Conservation (phyloP, 2,329 filamentous ascomycete genomes). For the Cercospora beticola region DNA sequence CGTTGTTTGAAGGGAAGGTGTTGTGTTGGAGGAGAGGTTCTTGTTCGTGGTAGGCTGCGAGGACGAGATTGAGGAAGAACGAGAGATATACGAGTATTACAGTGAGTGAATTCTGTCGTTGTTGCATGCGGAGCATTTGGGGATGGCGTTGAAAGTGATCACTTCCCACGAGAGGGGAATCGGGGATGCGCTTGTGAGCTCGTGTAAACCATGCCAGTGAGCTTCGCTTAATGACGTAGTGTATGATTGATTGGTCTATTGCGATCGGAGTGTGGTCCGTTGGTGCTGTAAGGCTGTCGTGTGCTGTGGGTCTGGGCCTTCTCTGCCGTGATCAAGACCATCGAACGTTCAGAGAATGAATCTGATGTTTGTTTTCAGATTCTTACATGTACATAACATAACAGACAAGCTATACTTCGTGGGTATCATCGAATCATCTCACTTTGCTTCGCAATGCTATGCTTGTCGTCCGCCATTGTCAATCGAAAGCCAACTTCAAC, state of each 20-base stretch:
- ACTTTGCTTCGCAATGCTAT: background rate
- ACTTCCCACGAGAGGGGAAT: background rate
- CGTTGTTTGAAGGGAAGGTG: conserved; percentile 12
- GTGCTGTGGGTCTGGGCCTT: background rate
- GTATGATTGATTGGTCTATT: background rate
- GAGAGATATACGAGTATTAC: background rate
- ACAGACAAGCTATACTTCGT: background rate
- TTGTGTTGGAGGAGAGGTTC: conserved; percentile 7
- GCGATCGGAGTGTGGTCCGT: background rate
- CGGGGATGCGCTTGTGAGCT: background rate
- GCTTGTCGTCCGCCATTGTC: background rate
- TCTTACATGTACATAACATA: background rate
- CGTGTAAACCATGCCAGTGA: background rate
- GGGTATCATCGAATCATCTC: conserved; percentile 9
- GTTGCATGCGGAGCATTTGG: background rate
- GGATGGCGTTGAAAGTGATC: background rate
- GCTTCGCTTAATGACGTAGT: conserved; percentile 1
- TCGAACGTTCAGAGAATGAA: background rate
- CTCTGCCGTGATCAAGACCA: background rate
- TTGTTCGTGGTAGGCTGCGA: conserved; percentile 3
- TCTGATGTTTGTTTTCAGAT: background rate
- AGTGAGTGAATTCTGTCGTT: background rate
- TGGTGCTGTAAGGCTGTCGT: background rate
- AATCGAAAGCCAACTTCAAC: background rate
- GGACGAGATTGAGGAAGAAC: background rate